Evolutionary conservation across 2,329 filamentous ascomycete genomes (phyloP), one percentile per base, ranked within the genome.

Genomic region (Sporothrix curviconia): DNA sequence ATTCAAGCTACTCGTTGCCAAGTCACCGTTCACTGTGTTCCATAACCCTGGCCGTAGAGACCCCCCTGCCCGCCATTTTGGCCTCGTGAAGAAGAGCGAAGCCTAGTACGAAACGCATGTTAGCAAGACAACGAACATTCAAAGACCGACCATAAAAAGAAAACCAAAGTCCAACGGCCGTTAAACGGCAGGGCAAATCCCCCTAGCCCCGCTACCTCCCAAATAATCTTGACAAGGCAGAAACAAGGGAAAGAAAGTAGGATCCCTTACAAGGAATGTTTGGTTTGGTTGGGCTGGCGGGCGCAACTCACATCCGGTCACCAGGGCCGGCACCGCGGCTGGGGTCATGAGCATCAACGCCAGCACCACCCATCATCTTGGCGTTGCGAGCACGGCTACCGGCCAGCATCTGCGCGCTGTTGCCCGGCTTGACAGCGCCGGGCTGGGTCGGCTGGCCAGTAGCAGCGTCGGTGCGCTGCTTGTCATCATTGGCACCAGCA

Each of bases 261-360:
- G 81, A 85, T 87, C 87, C 86, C 89, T 92, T 92, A 90, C 87
- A 86, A 89, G 83, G 84, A 87, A 86, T 83, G 78, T 52, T n/a
- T 49, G 56, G 28, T 58, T 44, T 70, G 72, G 72, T 69, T 74
- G 72, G 74, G 76, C 78, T 76, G 67, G 69, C 78, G 75, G 80
- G 83, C 79, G 80, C 53, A 78, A 95, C 91, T 96, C 89, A 96
- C 91, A 96, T 95, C 89, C 90, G 87, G 79, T 90, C 87, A 81
- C 86, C 90, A 77, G 86, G 85, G 73, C 85, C 86, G 70, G 88
- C 83, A 75, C 84, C 85, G 75, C 86, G 84, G 79, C 81, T 86
- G 74, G 85, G 85, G 70, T 89, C 85, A 66, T 84, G 83, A 72
- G 82, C 84, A 71, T 89, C 84, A 67, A 82, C 79, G 64, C 76